Percentiles rank a stretch among this genome's conserved stretches.
phyloP scores from a whole-genome alignment of 169 alveolate species.

The Plasmodium fragile region DNA sequence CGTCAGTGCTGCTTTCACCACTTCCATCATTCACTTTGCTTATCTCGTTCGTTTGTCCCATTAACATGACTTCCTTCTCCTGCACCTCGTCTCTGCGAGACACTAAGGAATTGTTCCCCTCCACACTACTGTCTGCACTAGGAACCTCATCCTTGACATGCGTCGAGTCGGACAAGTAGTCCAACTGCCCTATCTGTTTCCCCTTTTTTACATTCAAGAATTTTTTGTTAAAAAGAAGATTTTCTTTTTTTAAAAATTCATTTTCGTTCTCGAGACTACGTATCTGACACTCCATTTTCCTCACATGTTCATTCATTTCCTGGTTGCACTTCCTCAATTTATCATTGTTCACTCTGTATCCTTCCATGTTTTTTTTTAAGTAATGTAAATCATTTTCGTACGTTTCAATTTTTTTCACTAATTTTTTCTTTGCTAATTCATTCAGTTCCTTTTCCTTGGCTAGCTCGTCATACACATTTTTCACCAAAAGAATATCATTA shows the following conservation, averaged over 20 bases:
- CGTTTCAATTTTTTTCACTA: slow-evolving; percentile 7
- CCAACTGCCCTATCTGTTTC: not conserved
- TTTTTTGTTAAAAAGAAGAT: slow-evolving; percentile 37
- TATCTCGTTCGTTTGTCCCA: not conserved
- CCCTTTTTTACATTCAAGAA: slow-evolving; percentile 21
- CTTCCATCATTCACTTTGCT: not conserved
- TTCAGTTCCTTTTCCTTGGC: slow-evolving; percentile 44
- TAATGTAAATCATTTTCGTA: slow-evolving; percentile 21
- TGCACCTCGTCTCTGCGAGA: not conserved
- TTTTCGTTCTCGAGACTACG: slow-evolving; percentile 35
- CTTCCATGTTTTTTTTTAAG: slow-evolving; percentile 31
- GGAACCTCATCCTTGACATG: slow-evolving; percentile 23
- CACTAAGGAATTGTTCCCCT: not conserved
- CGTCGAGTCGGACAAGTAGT: slow-evolving; percentile 29
- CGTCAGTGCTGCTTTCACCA: not conserved
- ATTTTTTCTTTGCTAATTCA: slow-evolving; percentile 30
- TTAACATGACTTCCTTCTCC: not conserved
- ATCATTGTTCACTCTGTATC: slow-evolving; percentile 19
- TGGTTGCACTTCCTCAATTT: slow-evolving; percentile 28
- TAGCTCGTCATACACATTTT: slow-evolving; percentile 66
- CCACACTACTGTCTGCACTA: not conserved
- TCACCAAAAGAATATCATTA: slow-evolving; percentile 44
- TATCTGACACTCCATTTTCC: slow-evolving; percentile 39
- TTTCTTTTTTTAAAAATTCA: slow-evolving; percentile 54
- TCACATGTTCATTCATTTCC: slow-evolving; percentile 13